Evolutionary conservation across 2,329 filamentous ascomycete genomes (phyloP).

Genomic region (Penicillium sp.): DNA sequence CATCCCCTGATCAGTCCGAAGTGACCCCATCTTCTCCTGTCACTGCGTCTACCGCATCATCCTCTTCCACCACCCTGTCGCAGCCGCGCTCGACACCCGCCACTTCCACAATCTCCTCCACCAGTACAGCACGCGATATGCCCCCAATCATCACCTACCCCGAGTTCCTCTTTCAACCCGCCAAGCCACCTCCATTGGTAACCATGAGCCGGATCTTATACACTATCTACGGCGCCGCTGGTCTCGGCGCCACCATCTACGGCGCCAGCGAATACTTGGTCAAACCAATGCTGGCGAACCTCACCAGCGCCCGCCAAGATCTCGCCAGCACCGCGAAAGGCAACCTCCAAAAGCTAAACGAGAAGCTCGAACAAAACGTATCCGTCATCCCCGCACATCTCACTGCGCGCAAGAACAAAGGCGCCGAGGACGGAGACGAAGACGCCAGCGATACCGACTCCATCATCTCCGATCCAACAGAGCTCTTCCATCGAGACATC

Average conservation of each 20-base stretch:
- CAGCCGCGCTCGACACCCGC: slow-evolving; percentile 18
- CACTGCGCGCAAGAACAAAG: slow-evolving; percentile 29
- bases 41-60: slow-evolving; percentile 9
- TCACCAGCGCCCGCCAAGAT: slow-evolving; percentile 60
- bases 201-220: slow-evolving; percentile 59
- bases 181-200: slow-evolving; percentile 62
- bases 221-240: slow-evolving; percentile 59
- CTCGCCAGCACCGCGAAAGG: slow-evolving; percentile 54
- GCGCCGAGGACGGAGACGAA: slow-evolving; percentile 29
- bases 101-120: slow-evolving; percentile 17
- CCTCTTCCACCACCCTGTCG: slow-evolving; percentile 19
- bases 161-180: slow-evolving; percentile 62
- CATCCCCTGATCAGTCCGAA: slow-evolving; percentile 14
- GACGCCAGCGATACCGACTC: slow-evolving; percentile 52
- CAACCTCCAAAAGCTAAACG: slow-evolving; percentile 59
- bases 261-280: slow-evolving; percentile 61
- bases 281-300: slow-evolving; percentile 58
- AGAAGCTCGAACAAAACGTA: slow-evolving; percentile 55
- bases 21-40: slow-evolving; percentile 6
- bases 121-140: slow-evolving; percentile 43
- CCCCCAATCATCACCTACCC: slow-evolving; percentile 69
- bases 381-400: slow-evolving; percentile 53
- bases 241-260: slow-evolving; percentile 58
- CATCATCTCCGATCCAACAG: slow-evolving; percentile 60
- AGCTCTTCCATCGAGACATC: slow-evolving; percentile 65